Percentiles rank a stretch among this genome's conserved stretches.
These are phyloP conservation scores for Mycena olivaceomarginata DNA, from an alignment of 768 basidiomycete genomes.

Conservation along the genomic window DNA sequence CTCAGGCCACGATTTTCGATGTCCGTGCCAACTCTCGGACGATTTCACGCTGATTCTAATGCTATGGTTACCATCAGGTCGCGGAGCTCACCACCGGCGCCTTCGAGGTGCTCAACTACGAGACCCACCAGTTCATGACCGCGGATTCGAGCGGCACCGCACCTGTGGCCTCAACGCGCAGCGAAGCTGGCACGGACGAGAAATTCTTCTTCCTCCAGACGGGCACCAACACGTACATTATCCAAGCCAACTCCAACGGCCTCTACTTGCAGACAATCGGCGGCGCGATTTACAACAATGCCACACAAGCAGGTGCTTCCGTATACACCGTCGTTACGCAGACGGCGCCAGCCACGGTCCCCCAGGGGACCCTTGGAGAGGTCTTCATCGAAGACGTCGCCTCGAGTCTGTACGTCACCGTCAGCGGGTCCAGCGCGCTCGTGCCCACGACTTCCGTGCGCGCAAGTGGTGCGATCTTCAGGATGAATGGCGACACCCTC, in stretches of 20 bases:
- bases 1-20: constrained; percentile 9
- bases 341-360: neutral
- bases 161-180: constrained; percentile 10
- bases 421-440: constrained; percentile 3
- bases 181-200: neutral
- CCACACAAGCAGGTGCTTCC: constrained; percentile 6
- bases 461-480: constrained; percentile 12
- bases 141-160: constrained; percentile 8
- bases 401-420: constrained; percentile 10
- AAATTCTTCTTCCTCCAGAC: constrained; percentile 11
- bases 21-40: constrained; percentile 6
- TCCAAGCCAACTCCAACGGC: constrained; percentile 10
- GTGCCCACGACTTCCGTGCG: constrained; percentile 10
- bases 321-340: constrained; percentile 7
- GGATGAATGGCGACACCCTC: neutral
- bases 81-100: constrained; percentile 1
- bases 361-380: neutral
- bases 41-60: constrained; percentile 9
- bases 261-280: constrained; percentile 8
- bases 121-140: neutral
- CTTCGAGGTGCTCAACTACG: constrained; percentile 5
- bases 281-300: constrained; percentile 7
- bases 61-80: constrained; percentile 1
- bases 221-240: constrained; percentile 9
- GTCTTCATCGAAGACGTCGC: constrained; percentile 6